Conservation (phyloP, 2,329 filamentous ascomycete species). For the Keithomyces neogunnii region DNA sequence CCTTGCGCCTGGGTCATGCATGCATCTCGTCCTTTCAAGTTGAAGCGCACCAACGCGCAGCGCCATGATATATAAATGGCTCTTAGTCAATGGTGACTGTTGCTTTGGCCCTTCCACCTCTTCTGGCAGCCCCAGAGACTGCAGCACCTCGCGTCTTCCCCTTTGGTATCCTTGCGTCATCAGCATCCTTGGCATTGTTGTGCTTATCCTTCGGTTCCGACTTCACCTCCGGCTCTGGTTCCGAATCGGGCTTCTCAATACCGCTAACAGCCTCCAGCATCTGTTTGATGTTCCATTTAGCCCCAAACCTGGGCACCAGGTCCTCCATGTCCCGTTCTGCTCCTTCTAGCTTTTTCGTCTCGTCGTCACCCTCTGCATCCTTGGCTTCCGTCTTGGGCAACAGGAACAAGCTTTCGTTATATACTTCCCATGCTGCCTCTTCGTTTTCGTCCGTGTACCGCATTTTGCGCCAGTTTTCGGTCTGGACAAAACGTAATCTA, state of each 20-base stretch:
- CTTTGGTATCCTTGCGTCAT: conserved; percentile 20
- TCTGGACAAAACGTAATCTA: conserved; percentile 68
- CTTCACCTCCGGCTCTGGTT: conserved; percentile 15
- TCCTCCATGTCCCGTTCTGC: conserved; percentile 22
- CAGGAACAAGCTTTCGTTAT: conserved; percentile 59
- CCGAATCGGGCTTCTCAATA: conserved; percentile 25
- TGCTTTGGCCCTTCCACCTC: conserved; percentile 15
- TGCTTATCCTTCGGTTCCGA: conserved; percentile 17
- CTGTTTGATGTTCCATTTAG: conserved; percentile 35
- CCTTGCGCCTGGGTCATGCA: neutral
- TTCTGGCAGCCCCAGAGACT: conserved; percentile 16
- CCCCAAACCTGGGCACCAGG: conserved; percentile 28
- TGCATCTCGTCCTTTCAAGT: neutral
- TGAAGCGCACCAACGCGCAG: too few species aligned
- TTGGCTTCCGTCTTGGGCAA: conserved; percentile 11
- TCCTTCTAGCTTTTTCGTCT: conserved; percentile 8
- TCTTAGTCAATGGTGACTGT: conserved; percentile 9
- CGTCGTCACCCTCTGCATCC: conserved; percentile 3
- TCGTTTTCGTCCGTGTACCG: conserved; percentile 77
- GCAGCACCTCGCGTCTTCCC: conserved; percentile 17
- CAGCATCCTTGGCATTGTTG: conserved; percentile 10
- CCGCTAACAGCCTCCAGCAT: conserved; percentile 38
- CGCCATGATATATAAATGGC: too few species aligned
- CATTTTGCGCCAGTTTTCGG: conserved; percentile 73
- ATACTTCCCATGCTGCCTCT: conserved; percentile 65